Conservation (phyloP, 1,284 basidiomycete genomes). For the Boletus albobrunnescens region DNA sequence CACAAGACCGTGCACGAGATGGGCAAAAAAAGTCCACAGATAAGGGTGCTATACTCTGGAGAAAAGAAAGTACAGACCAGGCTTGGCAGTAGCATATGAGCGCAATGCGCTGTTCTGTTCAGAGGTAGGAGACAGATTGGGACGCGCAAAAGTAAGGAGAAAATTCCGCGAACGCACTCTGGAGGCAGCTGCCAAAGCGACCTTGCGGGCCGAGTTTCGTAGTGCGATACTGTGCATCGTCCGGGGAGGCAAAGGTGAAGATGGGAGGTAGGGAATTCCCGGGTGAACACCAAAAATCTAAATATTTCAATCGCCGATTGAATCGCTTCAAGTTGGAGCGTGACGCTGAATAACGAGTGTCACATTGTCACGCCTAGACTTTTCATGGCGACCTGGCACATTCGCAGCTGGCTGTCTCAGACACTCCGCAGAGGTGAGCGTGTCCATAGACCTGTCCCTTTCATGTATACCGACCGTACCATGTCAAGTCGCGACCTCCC, state of each 20-base stretch:
- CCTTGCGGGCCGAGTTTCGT: slow-evolving; percentile 76
- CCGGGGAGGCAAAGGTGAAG: slow-evolving; percentile 42
- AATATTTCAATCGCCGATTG: slow-evolving; percentile 31
- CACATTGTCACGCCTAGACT: slow-evolving; percentile 8
- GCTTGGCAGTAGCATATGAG: slow-evolving; percentile 96
- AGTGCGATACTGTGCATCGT: slow-evolving; percentile 87
- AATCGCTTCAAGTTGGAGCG: slow-evolving; percentile 16
- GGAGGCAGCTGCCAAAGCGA: slow-evolving; percentile 61
- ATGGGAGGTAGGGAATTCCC: slow-evolving; percentile 37
- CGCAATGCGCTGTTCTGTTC: slow-evolving; percentile 59
- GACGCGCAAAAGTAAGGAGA: slow-evolving; percentile 18
- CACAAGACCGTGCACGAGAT: background rate
- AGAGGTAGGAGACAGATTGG: slow-evolving; percentile 25
- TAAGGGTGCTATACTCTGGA: slow-evolving; percentile 7
- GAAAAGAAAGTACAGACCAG: slow-evolving; percentile 58
- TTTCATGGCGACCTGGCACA: slow-evolving; percentile 20
- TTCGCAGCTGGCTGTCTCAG: slow-evolving; percentile 26
- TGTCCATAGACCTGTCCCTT: background rate
- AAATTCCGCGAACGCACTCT: slow-evolving; percentile 44
- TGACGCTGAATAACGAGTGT: background rate
- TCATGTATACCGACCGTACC: slow-evolving; percentile 6
- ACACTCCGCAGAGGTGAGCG: slow-evolving; percentile 21
- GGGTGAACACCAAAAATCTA: slow-evolving; percentile 34
- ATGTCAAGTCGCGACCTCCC: slow-evolving; percentile 12
- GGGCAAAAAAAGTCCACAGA: background rate